These are phyloP conservation scores for Brasilioporus rufonigricans DNA, from an alignment of 768 basidiomycete species.

Conservation along the genomic window DNA sequence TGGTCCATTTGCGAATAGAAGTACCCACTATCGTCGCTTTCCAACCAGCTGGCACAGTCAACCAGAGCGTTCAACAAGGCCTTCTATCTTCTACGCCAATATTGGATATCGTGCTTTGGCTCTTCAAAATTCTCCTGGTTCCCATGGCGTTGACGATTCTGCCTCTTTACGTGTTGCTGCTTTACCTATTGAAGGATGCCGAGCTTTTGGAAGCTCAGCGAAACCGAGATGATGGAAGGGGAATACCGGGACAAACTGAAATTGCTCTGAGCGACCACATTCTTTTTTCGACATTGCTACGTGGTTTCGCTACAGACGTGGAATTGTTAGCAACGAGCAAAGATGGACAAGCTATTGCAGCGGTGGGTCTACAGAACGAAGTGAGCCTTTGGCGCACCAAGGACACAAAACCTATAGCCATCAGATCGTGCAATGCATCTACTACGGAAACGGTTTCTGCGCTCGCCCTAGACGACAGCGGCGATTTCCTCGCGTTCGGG, in stretches of 20 bases:
- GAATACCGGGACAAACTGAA: conserved; percentile 24
- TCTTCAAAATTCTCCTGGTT: conserved; percentile 77
- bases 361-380: conserved; percentile 78
- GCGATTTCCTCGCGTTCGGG: conserved; percentile 67
- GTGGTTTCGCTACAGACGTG: conserved; percentile 79
- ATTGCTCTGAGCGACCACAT: conserved; percentile 42
- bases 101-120: conserved; percentile 62
- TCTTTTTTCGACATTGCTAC: conserved; percentile 69
- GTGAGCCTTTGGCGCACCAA: conserved; percentile 65
- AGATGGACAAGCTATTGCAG: conserved; percentile 62
- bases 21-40: conserved; percentile 76
- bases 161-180: conserved; percentile 69
- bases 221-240: conserved; percentile 50
- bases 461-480: conserved; percentile 60
- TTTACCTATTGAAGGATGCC: conserved; percentile 87
- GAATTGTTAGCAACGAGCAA: conserved; percentile 73
- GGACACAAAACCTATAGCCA: conserved; percentile 37
- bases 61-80: conserved; percentile 28
- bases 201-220: conserved; percentile 88
- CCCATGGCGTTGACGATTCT: conserved; percentile 81
- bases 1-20: conserved; percentile 79
- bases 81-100: conserved; percentile 48
- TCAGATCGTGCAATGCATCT: conserved; percentile 48
- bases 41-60: conserved; percentile 37
- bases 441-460: conserved; percentile 52